A percentile compares a stretch with the other conserved stretches of the same genome.
These are phyloP conservation scores for Flaveria brownii DNA, from an alignment of 129 eudicot species.

Conservation along the genomic window DNA sequence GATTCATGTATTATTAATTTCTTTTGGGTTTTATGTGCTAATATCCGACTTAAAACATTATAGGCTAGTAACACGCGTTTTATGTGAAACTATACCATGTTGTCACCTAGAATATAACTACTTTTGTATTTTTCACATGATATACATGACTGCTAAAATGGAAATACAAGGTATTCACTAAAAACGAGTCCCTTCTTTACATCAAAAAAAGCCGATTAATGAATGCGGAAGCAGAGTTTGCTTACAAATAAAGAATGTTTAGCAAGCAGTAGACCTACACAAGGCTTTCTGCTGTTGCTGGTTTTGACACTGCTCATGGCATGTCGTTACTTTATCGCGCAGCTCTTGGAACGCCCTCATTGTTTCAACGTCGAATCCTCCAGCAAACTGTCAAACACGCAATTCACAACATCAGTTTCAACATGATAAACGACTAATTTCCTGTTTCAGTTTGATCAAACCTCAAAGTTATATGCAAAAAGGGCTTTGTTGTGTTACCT, in stretches of 20 bases:
- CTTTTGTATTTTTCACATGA: constrained; percentile 4
- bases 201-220: constrained; percentile 40
- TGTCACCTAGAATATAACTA: no score
- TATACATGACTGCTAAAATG: constrained; percentile 21
- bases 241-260: constrained; percentile 59
- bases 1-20: no score
- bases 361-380: constrained; percentile 91
- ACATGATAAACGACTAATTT: background rate
- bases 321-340: constrained; percentile 76
- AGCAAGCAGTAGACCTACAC: constrained; percentile 56
- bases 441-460: background rate
- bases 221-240: constrained; percentile 80
- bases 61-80: no score
- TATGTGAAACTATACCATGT: no score
- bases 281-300: constrained; percentile 55
- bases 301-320: constrained; percentile 69
- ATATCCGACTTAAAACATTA: no score
- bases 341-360: constrained; percentile 89
- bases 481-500: constrained; percentile 43
- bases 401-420: background rate
- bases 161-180: constrained; percentile 35
- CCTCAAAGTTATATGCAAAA: background rate
- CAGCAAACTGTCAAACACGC: constrained; percentile 67
- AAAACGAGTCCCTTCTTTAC: constrained; percentile 38
- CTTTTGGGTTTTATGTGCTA: no score